Conservation (phyloP, 441 rosid species). For the Capsella rubella region DNA sequence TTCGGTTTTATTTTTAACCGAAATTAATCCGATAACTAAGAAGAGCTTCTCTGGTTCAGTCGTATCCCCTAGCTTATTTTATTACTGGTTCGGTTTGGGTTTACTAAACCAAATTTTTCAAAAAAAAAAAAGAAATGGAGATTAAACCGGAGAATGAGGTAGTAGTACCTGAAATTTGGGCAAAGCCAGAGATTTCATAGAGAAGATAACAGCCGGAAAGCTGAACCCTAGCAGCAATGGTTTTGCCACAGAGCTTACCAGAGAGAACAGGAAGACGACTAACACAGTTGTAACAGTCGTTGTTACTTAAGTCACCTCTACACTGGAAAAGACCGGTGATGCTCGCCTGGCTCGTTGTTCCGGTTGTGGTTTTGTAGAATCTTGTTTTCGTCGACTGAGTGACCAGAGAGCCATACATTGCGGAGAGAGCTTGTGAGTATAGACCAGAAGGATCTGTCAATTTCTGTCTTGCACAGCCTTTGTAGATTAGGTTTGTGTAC, state of each 20-base stretch:
- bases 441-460: constrained; percentile 83
- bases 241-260: constrained; percentile 76
- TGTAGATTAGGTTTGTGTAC: constrained; percentile 73
- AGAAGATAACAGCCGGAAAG: constrained; percentile 86
- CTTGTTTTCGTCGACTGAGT: constrained; percentile 79
- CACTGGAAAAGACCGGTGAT: constrained; percentile 95
- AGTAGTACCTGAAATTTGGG: constrained; percentile 64
- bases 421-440: constrained; percentile 90
- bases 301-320: constrained; percentile 81
- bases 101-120: not conserved
- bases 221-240: constrained; percentile 92
- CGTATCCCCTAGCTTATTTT: no score
- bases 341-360: constrained; percentile 66
- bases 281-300: constrained; percentile 93
- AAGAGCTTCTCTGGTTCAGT: no score
- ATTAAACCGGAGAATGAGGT: not conserved
- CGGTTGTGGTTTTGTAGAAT: constrained; percentile 86
- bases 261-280: constrained; percentile 79
- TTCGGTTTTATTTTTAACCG: not conserved
- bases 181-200: constrained; percentile 85
- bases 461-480: constrained; percentile 83
- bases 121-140: no score
- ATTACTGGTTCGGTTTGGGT: not conserved
- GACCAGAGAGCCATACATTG: constrained; percentile 83
- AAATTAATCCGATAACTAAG: not conserved